These are phyloP conservation scores for Drosera capensis DNA, from an alignment of 148 eudicot genomes.

Conservation along the genomic window DNA sequence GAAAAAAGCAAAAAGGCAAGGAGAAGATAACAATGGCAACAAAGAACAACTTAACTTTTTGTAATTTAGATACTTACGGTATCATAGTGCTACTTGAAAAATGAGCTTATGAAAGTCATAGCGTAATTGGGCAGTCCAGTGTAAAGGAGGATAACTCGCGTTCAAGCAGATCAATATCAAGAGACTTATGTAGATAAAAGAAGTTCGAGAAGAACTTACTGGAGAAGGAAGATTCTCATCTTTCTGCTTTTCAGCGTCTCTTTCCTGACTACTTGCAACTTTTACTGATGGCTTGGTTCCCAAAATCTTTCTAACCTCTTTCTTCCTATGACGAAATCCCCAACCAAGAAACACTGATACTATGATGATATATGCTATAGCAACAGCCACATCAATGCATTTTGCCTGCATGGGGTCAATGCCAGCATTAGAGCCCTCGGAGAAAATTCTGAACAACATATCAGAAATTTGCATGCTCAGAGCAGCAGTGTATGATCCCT, in stretches of 20 bases:
- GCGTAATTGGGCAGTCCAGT: too few relatives aligned
- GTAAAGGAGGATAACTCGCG: too few relatives aligned
- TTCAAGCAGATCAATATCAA: too few relatives aligned
- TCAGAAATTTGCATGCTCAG: neutral
- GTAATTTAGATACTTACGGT: too few relatives aligned
- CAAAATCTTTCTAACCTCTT: conserved; percentile 30
- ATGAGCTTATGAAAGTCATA: too few relatives aligned
- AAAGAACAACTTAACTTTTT: too few relatives aligned
- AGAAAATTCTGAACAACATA: neutral
- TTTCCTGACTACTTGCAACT: conserved; percentile 27
- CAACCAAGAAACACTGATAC: conserved; percentile 76
- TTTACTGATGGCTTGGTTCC: conserved; percentile 53
- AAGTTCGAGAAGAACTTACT: conserved; percentile 27
- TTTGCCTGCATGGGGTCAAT: conserved; percentile 54
- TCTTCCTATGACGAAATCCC: conserved; percentile 60
- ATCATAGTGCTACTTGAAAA: too few relatives aligned
- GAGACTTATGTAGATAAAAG: too few relatives aligned
- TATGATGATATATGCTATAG: conserved; percentile 53
- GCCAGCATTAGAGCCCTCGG: conserved; percentile 2
- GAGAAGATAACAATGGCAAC: too few relatives aligned
- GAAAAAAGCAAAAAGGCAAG: too few relatives aligned
- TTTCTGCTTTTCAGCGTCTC: conserved; percentile 36
- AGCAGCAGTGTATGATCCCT: too few relatives aligned
- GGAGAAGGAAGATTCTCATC: conserved; percentile 66
- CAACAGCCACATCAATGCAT: conserved; percentile 70